Percentiles rank a stretch among this genome's conserved stretches.
Evolutionary conservation across 2,329 filamentous ascomycete species (phyloP).

Genomic region (Aspergillus ustus): DNA sequence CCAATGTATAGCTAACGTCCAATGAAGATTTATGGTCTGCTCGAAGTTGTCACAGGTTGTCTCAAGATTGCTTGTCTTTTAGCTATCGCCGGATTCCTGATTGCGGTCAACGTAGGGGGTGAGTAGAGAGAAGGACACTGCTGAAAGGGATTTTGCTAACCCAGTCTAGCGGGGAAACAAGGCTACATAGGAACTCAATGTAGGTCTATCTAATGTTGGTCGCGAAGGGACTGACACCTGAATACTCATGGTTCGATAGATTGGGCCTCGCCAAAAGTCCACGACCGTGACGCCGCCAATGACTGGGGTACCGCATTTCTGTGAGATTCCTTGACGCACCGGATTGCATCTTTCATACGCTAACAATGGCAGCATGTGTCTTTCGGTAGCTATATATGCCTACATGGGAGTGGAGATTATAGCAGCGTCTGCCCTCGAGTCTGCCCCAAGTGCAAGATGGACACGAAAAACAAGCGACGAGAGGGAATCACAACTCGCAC

Average conservation of each 20-base stretch:
- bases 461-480: not conserved
- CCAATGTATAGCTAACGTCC: not conserved
- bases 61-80: not conserved
- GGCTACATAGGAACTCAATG: not conserved
- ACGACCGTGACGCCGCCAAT: not conserved
- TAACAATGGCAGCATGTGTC: not conserved
- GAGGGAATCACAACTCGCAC: not conserved
- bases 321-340: not conserved
- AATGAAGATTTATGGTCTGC: not conserved
- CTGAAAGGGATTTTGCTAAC: too few relatives aligned
- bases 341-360: not conserved
- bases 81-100: not conserved
- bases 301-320: slow-evolving; percentile 4
- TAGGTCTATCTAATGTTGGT: not conserved
- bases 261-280: not conserved
- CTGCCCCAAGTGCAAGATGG: not conserved
- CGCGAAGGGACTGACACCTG: not conserved
- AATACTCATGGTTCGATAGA: not conserved
- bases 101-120: slow-evolving; percentile 3
- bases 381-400: not conserved
- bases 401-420: slow-evolving; percentile 6
- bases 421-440: not conserved
- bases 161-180: not conserved
- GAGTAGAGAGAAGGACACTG: not conserved
- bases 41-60: not conserved